Percentiles rank a stretch among this genome's conserved stretches.
Evolutionary conservation across 345 rosid genomes (phyloP).

Genomic region (Eucalyptus urophylla): DNA sequence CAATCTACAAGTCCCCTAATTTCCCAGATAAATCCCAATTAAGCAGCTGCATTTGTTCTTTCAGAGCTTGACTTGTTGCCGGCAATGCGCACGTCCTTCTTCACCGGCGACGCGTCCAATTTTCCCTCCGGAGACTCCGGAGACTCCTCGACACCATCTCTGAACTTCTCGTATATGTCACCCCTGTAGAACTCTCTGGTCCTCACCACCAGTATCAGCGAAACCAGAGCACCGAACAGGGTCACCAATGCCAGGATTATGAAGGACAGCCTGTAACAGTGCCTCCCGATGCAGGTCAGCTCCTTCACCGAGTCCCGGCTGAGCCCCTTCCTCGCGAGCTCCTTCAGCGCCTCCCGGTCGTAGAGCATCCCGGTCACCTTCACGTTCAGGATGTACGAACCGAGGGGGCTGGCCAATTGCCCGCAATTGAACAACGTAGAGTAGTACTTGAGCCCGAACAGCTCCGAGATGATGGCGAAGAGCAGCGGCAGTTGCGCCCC

Average conservation of each 20-base stretch:
- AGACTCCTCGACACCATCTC: constrained; percentile 15
- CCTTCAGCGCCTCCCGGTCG: constrained; percentile 51
- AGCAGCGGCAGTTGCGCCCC: constrained; percentile 74
- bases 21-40: background rate
- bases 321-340: constrained; percentile 35
- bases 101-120: background rate
- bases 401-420: constrained; percentile 75
- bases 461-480: constrained; percentile 76
- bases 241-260: constrained; percentile 35
- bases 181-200: constrained; percentile 65
- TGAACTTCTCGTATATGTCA: constrained; percentile 74
- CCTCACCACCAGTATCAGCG: constrained; percentile 52
- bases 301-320: constrained; percentile 43
- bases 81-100: background rate
- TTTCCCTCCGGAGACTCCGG: background rate
- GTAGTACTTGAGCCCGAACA: constrained; percentile 82
- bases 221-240: constrained; percentile 45
- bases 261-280: constrained; percentile 59
- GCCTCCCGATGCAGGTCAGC: constrained; percentile 46
- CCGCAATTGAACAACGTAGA: constrained; percentile 90
- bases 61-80: background rate
- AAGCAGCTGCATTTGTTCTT: background rate
- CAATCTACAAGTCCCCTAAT: background rate
- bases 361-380: constrained; percentile 56
- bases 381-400: constrained; percentile 70